A percentile compares a stretch with the other conserved stretches of the same genome.
phyloP scores from a whole-genome alignment of 176 grass and related monocot species.

The Eragrostis nindensis region DNA sequence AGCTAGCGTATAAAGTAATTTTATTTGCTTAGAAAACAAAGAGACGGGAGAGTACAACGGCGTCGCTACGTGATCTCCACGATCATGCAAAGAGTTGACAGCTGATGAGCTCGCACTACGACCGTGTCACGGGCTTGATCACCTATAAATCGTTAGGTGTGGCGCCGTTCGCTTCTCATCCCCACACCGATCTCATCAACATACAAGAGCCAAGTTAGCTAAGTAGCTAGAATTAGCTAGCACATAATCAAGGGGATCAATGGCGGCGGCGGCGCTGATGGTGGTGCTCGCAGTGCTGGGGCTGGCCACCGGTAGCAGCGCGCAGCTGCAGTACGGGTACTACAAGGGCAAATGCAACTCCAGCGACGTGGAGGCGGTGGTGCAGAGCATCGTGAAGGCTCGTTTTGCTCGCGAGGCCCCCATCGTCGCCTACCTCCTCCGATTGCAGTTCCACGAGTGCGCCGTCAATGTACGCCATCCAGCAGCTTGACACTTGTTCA shows the following conservation, averaged over 20 bases:
- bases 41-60: no score
- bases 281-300: background rate
- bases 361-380: constrained; percentile 41
- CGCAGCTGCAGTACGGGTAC: constrained; percentile 40
- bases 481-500: background rate
- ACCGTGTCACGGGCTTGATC: background rate
- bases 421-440: constrained; percentile 52
- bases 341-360: constrained; percentile 49
- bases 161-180: background rate
- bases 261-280: background rate
- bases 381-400: constrained; percentile 15
- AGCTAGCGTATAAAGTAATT: no score
- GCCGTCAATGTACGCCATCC: constrained; percentile 38
- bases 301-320: constrained; percentile 7
- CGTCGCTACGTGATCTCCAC: constrained; percentile 35
- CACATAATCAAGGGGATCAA: background rate
- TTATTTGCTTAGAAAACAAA: no score
- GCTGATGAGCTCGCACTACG: background rate
- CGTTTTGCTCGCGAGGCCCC: background rate
- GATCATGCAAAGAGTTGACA: background rate
- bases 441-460: constrained; percentile 67
- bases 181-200: background rate
- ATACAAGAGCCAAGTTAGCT: background rate
- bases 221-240: background rate
- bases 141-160: constrained; percentile 9